These are phyloP conservation scores for Cutaneotrichosporon sp. DNA, from an alignment of 1,284 basidiomycete species.

Conservation along the genomic window DNA sequence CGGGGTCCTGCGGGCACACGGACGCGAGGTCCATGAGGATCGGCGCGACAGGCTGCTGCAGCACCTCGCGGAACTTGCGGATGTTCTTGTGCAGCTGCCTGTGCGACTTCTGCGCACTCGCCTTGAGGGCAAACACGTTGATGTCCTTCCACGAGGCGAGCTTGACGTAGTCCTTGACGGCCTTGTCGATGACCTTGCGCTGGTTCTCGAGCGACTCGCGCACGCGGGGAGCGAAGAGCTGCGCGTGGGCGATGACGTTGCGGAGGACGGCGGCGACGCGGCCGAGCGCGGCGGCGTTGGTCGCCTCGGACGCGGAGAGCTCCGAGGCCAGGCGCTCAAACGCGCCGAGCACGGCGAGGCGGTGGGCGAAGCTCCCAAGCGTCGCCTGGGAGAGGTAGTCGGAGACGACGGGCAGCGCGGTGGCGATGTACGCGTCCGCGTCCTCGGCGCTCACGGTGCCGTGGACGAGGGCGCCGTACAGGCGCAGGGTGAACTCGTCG, in stretches of 20 bases:
- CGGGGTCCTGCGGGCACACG: constrained; percentile 37
- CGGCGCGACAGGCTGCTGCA: constrained; percentile 69
- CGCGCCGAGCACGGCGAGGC: constrained; percentile 69
- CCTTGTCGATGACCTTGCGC: constrained; percentile 70
- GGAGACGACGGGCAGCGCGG: constrained; percentile 76
- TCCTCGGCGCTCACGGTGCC: constrained; percentile 62
- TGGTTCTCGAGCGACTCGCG: constrained; percentile 62
- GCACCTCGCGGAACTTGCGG: constrained; percentile 85
- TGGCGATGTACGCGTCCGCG: constrained; percentile 57
- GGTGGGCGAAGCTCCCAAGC: constrained; percentile 75
- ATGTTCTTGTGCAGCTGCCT: constrained; percentile 88
- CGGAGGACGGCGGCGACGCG: constrained; percentile 66
- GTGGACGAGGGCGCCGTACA: constrained; percentile 78
- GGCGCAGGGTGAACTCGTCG: constrained; percentile 87
- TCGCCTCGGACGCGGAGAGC: constrained; percentile 37
- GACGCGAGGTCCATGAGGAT: constrained; percentile 41
- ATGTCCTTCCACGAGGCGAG: constrained; percentile 98
- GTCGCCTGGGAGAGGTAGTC: constrained; percentile 77
- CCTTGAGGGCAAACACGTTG: constrained; percentile 90
- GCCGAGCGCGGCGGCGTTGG: constrained; percentile 50
- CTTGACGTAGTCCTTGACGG: constrained; percentile 83
- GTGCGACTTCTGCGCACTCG: constrained; percentile 89
- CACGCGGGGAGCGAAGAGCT: constrained; percentile 63
- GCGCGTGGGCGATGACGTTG: constrained; percentile 68
- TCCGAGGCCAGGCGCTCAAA: constrained; percentile 60